Evolutionary conservation across 257 asterid species (phyloP).

Genomic region (Pogostemon cablin): DNA sequence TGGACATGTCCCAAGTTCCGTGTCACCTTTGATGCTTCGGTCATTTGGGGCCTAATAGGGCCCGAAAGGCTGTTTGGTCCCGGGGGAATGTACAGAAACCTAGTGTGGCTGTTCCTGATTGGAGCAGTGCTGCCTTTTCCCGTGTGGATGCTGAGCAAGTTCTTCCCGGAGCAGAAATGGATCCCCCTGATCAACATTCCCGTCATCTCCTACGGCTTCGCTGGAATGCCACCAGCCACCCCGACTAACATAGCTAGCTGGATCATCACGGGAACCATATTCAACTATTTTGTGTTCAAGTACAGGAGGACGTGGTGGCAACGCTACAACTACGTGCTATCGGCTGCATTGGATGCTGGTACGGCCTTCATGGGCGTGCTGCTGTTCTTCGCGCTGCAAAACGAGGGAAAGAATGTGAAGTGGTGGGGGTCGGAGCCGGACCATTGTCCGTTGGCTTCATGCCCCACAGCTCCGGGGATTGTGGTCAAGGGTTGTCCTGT

Average conservation of each 20-base stretch:
- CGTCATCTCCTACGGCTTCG: slow-evolving; percentile 82
- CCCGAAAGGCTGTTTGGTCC: slow-evolving; percentile 78
- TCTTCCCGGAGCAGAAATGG: slow-evolving; percentile 87
- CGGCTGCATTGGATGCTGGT: slow-evolving; percentile 95
- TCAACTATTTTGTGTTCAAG: slow-evolving; percentile 84
- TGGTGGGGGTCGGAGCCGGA: slow-evolving; percentile 95
- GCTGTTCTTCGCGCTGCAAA: slow-evolving; percentile 73
- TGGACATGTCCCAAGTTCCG: slow-evolving; percentile 95
- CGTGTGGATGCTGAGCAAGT: slow-evolving; percentile 76
- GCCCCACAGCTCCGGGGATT: slow-evolving; percentile 92
- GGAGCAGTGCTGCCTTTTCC: slow-evolving; percentile 92
- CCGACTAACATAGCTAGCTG: slow-evolving; percentile 95
- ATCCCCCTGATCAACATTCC: slow-evolving; percentile 84
- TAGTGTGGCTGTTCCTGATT: slow-evolving; percentile 82
- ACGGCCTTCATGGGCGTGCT: slow-evolving; percentile 95
- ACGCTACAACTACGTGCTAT: slow-evolving; percentile 78
- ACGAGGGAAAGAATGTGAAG: slow-evolving; percentile 63
- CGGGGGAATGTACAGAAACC: slow-evolving; percentile 73
- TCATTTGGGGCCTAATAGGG: slow-evolving; percentile 89
- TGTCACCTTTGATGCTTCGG: slow-evolving; percentile 81
- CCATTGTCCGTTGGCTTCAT: slow-evolving; percentile 87
- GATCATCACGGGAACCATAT: slow-evolving; percentile 72
- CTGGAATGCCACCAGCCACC: slow-evolving; percentile 99
- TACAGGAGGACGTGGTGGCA: slow-evolving; percentile 87
- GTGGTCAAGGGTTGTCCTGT: slow-evolving; percentile 76